phyloP scores from a whole-genome alignment of 2,329 filamentous ascomycete species.

The Kalmusia sp. region DNA sequence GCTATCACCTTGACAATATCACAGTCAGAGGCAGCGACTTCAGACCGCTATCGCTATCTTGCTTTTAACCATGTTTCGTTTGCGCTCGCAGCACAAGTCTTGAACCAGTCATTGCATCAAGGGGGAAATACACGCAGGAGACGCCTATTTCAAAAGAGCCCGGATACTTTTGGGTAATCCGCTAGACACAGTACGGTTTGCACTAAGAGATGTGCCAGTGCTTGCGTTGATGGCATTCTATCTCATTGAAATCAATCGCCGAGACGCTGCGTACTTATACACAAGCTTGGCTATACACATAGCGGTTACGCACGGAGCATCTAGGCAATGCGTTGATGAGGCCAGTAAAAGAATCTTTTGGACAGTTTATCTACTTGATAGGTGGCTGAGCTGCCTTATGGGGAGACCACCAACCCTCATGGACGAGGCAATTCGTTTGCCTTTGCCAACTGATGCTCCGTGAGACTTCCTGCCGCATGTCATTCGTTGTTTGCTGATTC shows the following conservation, averaged over 20 bases:
- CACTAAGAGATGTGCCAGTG: constrained; percentile 31
- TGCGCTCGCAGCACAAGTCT: constrained; percentile 27
- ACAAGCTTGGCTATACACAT: constrained; percentile 34
- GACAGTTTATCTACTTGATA: constrained; percentile 35
- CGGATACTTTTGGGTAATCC: constrained; percentile 34
- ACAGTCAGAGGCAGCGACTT: constrained; percentile 22
- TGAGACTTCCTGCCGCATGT: constrained; percentile 18
- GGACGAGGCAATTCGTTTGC: constrained; percentile 33
- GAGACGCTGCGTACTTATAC: constrained; percentile 36
- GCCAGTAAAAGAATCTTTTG: constrained; percentile 28
- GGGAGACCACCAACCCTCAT: constrained; percentile 31
- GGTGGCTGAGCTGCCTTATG: constrained; percentile 37
- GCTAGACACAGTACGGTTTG: constrained; percentile 31
- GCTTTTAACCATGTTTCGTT: constrained; percentile 36
- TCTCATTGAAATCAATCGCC: constrained; percentile 36
- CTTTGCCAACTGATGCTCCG: constrained; percentile 27
- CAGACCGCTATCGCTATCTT: constrained; percentile 25
- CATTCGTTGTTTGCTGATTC: constrained; percentile 1
- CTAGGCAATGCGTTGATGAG: constrained; percentile 26
- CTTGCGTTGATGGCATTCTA: constrained; percentile 36
- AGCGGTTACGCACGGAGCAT: constrained; percentile 33
- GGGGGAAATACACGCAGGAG: constrained; percentile 27
- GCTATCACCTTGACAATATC: constrained; percentile 18
- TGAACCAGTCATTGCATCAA: constrained; percentile 17
- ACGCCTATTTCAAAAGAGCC: constrained; percentile 34